These are phyloP conservation scores for Cercospora sp. DNA, from an alignment of 2,329 filamentous ascomycete species.

Conservation along the genomic window DNA sequence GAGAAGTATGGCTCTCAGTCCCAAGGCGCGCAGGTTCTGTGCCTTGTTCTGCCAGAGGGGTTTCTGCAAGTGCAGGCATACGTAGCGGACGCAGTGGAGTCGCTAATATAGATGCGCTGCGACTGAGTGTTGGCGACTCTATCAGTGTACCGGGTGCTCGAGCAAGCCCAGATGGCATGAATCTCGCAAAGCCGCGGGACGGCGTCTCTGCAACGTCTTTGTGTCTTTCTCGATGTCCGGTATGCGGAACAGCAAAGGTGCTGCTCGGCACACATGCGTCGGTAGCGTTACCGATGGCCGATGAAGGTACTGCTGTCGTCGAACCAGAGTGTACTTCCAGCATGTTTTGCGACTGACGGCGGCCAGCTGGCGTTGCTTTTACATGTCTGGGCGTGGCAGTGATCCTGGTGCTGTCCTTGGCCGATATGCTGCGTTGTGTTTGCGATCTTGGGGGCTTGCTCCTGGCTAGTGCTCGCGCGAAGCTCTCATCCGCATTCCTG, in stretches of 20 bases:
- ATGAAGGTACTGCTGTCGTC: conserved; percentile 44
- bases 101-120: conserved; percentile 19
- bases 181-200: conserved; percentile 42
- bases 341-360: conserved; percentile 22
- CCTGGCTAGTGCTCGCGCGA: conserved; percentile 36
- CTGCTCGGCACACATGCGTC: conserved; percentile 19
- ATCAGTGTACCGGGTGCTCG: conserved; percentile 27
- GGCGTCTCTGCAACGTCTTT: conserved; percentile 47
- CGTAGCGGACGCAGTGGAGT: conserved; percentile 23
- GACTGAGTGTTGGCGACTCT: conserved; percentile 29
- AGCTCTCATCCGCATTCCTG: conserved; percentile 66
- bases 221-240: conserved; percentile 29
- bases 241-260: conserved; percentile 37
- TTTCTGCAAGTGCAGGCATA: conserved; percentile 26
- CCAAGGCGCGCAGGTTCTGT: background rate
- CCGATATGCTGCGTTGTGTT: conserved; percentile 34
- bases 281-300: conserved; percentile 35
- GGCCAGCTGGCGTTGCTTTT: conserved; percentile 34
- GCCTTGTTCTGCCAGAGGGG: conserved; percentile 5
- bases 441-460: conserved; percentile 22
- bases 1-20: background rate
- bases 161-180: conserved; percentile 30
- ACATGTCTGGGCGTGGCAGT: conserved; percentile 47
- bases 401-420: conserved; percentile 40
- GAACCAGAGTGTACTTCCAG: conserved; percentile 34